Evolutionary conservation across 768 basidiomycete genomes (phyloP).

Genomic region (Suillus sp.): DNA sequence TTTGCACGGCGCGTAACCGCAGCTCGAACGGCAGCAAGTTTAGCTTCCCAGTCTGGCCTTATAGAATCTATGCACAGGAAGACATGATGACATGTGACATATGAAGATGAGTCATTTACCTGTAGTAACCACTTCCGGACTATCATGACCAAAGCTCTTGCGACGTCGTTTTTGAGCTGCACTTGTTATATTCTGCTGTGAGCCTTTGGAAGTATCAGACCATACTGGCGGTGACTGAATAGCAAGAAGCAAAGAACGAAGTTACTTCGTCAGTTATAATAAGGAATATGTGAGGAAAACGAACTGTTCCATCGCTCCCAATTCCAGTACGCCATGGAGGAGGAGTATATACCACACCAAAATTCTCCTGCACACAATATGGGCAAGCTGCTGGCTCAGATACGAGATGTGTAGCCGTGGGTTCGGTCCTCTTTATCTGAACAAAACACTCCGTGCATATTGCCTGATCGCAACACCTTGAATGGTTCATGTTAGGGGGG

Average conservation of each 20-base stretch:
- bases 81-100: constrained; percentile 13
- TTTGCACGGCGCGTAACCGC: constrained; percentile 96
- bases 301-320: constrained; percentile 70
- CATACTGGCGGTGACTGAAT: constrained; percentile 42
- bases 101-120: constrained; percentile 49
- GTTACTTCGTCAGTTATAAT: constrained; percentile 3
- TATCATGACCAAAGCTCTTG: constrained; percentile 86
- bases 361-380: constrained; percentile 97
- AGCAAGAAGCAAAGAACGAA: constrained; percentile 3
- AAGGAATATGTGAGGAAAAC: constrained; percentile 28
- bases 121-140: constrained; percentile 88
- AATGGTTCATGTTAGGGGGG: constrained; percentile 94
- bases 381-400: constrained; percentile 98
- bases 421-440: constrained; percentile 96
- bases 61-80: constrained; percentile 72
- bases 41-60: constrained; percentile 97
- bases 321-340: constrained; percentile 82
- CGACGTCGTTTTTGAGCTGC: constrained; percentile 72
- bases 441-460: constrained; percentile 99
- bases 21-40: constrained; percentile 90
- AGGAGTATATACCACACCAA: constrained; percentile 86
- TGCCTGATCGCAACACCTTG: constrained; percentile 96
- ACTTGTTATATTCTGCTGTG: constrained; percentile 42
- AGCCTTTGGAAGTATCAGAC: constrained; percentile 55
- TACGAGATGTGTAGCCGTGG: constrained; percentile 91